These are phyloP conservation scores for Xylaria sp. DNA, from an alignment of 2,329 filamentous ascomycete genomes.

Conservation along the genomic window DNA sequence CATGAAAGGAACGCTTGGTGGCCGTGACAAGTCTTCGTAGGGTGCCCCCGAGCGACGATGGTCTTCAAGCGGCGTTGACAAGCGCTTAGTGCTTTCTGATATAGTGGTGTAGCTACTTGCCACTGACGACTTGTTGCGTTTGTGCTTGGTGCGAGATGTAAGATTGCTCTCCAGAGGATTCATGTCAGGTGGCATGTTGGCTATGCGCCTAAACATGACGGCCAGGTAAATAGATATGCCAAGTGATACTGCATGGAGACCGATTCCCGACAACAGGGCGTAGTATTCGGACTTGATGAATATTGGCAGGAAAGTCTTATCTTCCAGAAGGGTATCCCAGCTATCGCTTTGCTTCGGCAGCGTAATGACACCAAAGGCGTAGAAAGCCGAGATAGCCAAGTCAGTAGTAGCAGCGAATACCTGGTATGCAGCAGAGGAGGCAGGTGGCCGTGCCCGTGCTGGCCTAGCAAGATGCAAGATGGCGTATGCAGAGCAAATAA, in stretches of 20 bases:
- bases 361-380: conserved; percentile 59
- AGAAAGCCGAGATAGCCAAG: conserved; percentile 59
- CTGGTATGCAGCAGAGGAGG: conserved; percentile 86
- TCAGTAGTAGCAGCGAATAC: conserved; percentile 81
- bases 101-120: conserved; percentile 51
- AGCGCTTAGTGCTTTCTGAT: conserved; percentile 64
- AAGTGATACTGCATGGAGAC: conserved; percentile 74
- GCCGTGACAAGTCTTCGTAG: conserved; percentile 53
- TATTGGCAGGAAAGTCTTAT: conserved; percentile 59
- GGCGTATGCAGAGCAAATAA: conserved; percentile 75
- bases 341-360: conserved; percentile 49
- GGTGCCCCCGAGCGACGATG: conserved; percentile 51
- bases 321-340: conserved; percentile 74
- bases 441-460: conserved; percentile 73
- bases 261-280: conserved; percentile 65
- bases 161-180: conserved; percentile 89
- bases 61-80: conserved; percentile 53
- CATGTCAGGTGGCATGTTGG: conserved; percentile 86
- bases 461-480: conserved; percentile 80
- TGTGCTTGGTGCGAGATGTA: conserved; percentile 73
- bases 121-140: conserved; percentile 71
- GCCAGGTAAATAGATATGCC: conserved; percentile 76
- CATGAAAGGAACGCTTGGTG: conserved; percentile 74
- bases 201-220: conserved; percentile 81
- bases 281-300: conserved; percentile 74